Evolutionary conservation across 805 yeast genomes (phyloP), one percentile per base, ranked within the genome.

Genomic region (Teunomyces pallodes): DNA sequence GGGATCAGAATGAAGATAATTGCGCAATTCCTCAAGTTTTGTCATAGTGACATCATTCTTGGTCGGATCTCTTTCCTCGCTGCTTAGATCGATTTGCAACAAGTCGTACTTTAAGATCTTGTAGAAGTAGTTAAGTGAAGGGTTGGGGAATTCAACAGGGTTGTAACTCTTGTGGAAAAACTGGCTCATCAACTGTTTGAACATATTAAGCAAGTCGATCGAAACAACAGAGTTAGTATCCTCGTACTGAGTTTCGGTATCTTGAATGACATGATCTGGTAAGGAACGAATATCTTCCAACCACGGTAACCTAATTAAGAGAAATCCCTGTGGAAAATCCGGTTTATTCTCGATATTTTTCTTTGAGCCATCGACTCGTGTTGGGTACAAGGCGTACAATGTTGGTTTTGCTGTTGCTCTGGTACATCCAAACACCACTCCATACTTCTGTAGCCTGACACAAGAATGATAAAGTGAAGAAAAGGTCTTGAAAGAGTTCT

Each of bases 351-450:
- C 48, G 14, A 49, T 14, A 8, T 40, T 16, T 10, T 56, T 53
- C n/a, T 60, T 59, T 8, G 67, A 58, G 39, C 46, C 52, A 13
- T 41, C 49, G 10, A 56, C 36, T 51, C 58, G 55, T 0, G 86
- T 78, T 0, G 96, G 86, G 30, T 82, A 69, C 48, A 90, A 55
- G 1, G 85, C 80, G 57, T 76, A 83, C 39, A 87, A 51, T 3
- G 67, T 51, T 0, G 96, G 94, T 30, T 74, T 60, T 0, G 87
- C 62, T 43, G 75, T 75, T 40, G 64, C 67, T 48, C 83, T 77
- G 5, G 75, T 56, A 56, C 82, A 80, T 0, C 95, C 92, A 83
- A 90, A 89, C 3, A 87, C 77, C 6, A 92, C 66, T 0, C 87
- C 94, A 56, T 77, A 82, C 56, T 79, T 78, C 2, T 74, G 58